Percentiles rank a stretch among this genome's conserved stretches.
phyloP scores from a whole-genome alignment of 2,329 filamentous ascomycete genomes.

The Aspergillus transmontanensis region DNA sequence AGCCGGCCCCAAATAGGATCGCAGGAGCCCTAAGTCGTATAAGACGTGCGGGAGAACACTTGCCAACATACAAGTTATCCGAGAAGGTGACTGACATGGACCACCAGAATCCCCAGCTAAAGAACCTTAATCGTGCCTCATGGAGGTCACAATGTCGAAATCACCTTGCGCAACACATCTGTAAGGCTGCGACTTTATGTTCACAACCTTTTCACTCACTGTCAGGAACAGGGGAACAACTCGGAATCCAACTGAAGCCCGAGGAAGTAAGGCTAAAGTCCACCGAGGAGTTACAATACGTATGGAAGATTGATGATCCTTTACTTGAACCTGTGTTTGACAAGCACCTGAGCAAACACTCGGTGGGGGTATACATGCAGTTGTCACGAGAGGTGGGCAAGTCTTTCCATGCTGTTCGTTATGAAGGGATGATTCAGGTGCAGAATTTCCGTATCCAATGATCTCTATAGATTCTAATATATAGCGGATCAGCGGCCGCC shows the following conservation, averaged over 20 bases:
- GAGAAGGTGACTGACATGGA: not conserved
- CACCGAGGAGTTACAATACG: constrained; percentile 6
- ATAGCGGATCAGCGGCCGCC: not conserved
- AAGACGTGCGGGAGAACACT: not conserved
- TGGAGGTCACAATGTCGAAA: not conserved
- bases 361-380: constrained; percentile 29
- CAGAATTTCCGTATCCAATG: not conserved
- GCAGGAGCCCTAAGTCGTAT: not conserved
- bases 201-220: not conserved
- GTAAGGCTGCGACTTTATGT: not conserved
- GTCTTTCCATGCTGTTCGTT: constrained; percentile 11
- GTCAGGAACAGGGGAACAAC: not conserved
- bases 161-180: not conserved
- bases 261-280: not conserved
- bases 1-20: not conserved
- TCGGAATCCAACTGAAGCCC: not conserved
- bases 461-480: not conserved
- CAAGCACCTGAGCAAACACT: constrained; percentile 18
- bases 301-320: constrained; percentile 17
- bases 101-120: not conserved
- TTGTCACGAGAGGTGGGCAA: constrained; percentile 11
- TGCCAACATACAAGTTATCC: not conserved
- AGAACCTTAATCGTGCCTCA: not conserved
- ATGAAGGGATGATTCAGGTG: not conserved
- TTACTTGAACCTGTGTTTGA: constrained; percentile 12